phyloP scores from a whole-genome alignment of 805 yeast species.

The Saccharomyces jurei region DNA sequence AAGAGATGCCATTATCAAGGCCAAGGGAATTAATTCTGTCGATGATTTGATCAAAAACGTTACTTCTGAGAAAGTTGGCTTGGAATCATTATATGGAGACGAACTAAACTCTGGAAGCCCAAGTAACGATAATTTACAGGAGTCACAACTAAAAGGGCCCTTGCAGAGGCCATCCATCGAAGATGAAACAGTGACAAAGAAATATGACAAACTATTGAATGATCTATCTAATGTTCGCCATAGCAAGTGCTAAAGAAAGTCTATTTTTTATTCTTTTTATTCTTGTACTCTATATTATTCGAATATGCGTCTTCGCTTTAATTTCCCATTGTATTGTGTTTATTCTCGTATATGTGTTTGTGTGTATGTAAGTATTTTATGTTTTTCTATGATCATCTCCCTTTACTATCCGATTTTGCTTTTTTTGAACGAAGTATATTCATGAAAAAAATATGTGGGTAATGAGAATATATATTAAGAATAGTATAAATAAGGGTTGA shows the following conservation, averaged over 20 bases:
- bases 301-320: background rate
- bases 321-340: background rate
- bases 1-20: slow-evolving; percentile 52
- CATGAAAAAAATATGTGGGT: background rate
- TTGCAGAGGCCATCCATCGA: background rate
- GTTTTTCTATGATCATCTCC: background rate
- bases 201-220: slow-evolving; percentile 60
- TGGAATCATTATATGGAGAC: slow-evolving; percentile 41
- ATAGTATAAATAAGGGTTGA: background rate
- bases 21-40: slow-evolving; percentile 67
- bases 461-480: slow-evolving; percentile 1
- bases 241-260: slow-evolving; percentile 26
- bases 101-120: background rate
- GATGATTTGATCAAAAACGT: slow-evolving; percentile 60
- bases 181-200: slow-evolving; percentile 51
- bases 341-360: background rate
- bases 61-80: slow-evolving; percentile 42
- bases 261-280: background rate
- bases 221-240: slow-evolving; percentile 59
- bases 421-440: background rate
- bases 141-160: background rate
- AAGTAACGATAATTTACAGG: background rate
- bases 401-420: background rate
- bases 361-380: background rate
- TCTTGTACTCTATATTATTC: background rate